Conservation (phyloP, 495 filamentous ascomycete species). For the Tuber brumale region DNA sequence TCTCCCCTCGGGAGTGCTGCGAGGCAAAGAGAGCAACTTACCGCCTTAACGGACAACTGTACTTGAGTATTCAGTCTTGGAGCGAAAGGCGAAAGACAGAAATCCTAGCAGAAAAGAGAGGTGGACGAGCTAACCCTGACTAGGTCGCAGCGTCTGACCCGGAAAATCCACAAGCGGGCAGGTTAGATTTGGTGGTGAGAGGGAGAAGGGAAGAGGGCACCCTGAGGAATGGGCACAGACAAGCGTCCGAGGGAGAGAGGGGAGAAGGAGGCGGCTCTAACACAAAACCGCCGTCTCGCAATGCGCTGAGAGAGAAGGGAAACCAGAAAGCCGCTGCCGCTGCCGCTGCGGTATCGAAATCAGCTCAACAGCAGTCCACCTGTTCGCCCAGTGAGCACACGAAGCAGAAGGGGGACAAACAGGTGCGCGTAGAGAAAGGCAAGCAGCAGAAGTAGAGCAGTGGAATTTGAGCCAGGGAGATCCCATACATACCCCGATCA, state of each 20-base stretch:
- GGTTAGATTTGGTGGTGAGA: slow-evolving; percentile 9
- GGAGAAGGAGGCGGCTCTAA: slow-evolving; percentile 20
- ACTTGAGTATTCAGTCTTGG: not conserved
- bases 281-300: slow-evolving; percentile 26
- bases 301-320: slow-evolving; percentile 18
- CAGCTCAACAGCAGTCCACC: slow-evolving; percentile 10
- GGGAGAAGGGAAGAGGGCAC: slow-evolving; percentile 11
- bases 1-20: slow-evolving; percentile 23
- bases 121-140: slow-evolving; percentile 24
- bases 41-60: not conserved
- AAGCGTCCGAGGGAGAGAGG: slow-evolving; percentile 8
- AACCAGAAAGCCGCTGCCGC: slow-evolving; percentile 7
- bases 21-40: not conserved
- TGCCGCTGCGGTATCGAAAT: slow-evolving; percentile 30
- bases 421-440: not conserved
- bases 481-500: slow-evolving; percentile 1
- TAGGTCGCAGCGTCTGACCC: slow-evolving; percentile 24
- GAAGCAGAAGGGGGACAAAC: not conserved
- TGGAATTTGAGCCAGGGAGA: slow-evolving; percentile 19
- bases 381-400: not conserved
- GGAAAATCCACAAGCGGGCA: slow-evolving; percentile 25
- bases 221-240: slow-evolving; percentile 22
- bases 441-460: slow-evolving; percentile 9
- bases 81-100: not conserved
- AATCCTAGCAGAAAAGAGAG: slow-evolving; percentile 25